A percentile compares a stretch with the other conserved stretches of the same genome.
Conservation (phyloP, 192 early-diverging fungal genomes). For the Podila minutissima region DNA sequence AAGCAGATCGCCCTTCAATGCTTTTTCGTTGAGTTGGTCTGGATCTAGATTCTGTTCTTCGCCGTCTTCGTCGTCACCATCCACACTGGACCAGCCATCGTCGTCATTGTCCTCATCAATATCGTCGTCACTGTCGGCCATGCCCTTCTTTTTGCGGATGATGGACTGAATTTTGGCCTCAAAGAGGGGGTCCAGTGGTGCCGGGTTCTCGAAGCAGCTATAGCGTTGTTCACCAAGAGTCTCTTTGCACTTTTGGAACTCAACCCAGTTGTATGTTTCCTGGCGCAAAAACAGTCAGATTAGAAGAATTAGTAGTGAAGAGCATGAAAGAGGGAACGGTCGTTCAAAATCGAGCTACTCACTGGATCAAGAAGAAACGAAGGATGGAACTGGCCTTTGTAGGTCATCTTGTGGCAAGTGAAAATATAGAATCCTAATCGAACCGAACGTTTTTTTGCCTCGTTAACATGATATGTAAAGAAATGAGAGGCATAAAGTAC, state of each 20-base stretch:
- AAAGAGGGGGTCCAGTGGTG: conserved; percentile 16
- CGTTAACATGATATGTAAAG: too few species aligned
- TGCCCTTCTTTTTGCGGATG: conserved; percentile 13
- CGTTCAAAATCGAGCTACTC: conserved; percentile 3
- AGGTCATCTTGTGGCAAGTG: conserved; percentile 91
- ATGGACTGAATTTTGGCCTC: conserved; percentile 28
- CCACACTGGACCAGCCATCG: conserved; percentile 17
- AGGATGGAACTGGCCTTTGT: conserved; percentile 91
- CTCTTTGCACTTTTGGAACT: conserved; percentile 58
- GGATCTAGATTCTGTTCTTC: conserved; percentile 10
- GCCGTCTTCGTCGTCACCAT: conserved; percentile 19
- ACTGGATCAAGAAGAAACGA: conserved; percentile 84
- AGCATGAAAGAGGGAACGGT: not conserved
- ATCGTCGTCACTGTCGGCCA: conserved; percentile 14
- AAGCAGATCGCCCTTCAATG: not conserved
- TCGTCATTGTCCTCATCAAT: conserved; percentile 20
- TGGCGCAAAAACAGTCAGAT: conserved; percentile 17
- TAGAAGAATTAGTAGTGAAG: not conserved
- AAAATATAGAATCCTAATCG: conserved; percentile 89
- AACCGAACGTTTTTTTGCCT: not conserved
- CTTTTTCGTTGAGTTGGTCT: conserved; percentile 14
- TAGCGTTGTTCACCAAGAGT: conserved; percentile 65
- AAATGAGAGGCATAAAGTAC: too few species aligned
- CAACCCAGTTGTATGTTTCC: conserved; percentile 62
- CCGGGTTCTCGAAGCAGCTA: conserved; percentile 52